phyloP scores from a whole-genome alignment of 257 asterid genomes.

The Solanum pinnatisectum region DNA sequence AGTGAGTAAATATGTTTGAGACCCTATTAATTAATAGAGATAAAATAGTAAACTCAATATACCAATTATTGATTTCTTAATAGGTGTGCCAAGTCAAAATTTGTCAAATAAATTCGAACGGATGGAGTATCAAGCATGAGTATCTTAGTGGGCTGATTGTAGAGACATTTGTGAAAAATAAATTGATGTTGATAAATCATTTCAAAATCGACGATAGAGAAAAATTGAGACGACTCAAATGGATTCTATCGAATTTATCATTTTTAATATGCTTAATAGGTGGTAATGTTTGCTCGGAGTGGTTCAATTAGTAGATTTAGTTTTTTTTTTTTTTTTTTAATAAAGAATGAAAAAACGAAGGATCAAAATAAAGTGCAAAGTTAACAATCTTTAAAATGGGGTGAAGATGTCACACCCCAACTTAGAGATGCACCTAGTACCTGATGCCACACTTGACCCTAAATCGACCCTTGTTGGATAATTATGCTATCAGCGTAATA shows the following conservation, averaged over 20 bases:
- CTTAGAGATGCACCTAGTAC: not conserved
- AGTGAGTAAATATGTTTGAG: not conserved
- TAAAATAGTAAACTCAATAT: not conserved
- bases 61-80: not conserved
- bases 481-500: not conserved
- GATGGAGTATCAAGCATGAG: not conserved
- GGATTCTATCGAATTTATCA: not conserved
- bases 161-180: not conserved
- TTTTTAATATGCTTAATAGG: not conserved
- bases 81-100: not conserved
- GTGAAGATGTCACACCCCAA: not conserved
- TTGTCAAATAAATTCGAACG: not conserved
- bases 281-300: not conserved
- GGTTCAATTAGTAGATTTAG: too few relatives aligned
- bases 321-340: too few relatives aligned
- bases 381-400: not conserved
- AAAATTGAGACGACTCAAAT: not conserved
- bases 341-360: not conserved
- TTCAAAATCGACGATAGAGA: not conserved
- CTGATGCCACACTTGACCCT: not conserved
- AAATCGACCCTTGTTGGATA: not conserved
- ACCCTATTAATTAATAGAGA: not conserved
- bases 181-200: not conserved
- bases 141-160: not conserved
- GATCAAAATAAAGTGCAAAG: not conserved